These are phyloP conservation scores for Elongisporangium undulatum DNA, from an alignment of 352 stramenopile genomes.

Conservation along the genomic window DNA sequence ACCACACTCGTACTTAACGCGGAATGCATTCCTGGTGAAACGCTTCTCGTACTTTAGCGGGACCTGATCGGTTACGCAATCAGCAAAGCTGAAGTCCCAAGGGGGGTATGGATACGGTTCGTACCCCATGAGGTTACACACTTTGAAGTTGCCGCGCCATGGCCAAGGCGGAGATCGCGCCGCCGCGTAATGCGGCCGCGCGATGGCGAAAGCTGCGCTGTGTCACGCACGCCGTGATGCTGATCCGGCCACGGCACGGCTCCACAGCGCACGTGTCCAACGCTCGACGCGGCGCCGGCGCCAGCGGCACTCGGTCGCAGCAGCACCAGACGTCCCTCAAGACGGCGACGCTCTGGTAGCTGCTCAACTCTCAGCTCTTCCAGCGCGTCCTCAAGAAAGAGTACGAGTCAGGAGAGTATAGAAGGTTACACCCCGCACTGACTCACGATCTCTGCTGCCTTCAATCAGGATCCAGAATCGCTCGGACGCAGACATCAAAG, in stretches of 20 bases:
- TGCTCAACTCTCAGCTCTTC: slow-evolving; percentile 10
- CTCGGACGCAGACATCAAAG: slow-evolving; percentile 43
- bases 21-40: background rate
- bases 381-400: slow-evolving; percentile 21
- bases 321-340: background rate
- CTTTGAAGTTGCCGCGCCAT: background rate
- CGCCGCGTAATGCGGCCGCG: background rate
- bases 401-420: slow-evolving; percentile 9
- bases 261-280: background rate
- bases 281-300: background rate
- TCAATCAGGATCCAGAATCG: slow-evolving; percentile 27
- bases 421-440: background rate
- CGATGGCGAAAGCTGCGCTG: slow-evolving; percentile 27
- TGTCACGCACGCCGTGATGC: slow-evolving; percentile 23
- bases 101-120: background rate
- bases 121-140: background rate
- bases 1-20: background rate
- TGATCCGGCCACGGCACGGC: slow-evolving; percentile 12
- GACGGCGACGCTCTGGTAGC: background rate
- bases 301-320: too few relatives aligned
- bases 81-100: background rate
- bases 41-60: background rate
- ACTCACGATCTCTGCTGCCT: background rate
- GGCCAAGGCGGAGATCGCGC: too few relatives aligned
- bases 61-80: background rate